Evolutionary conservation across 306 rosid genomes (phyloP).

Genomic region (Rosa multiflora): DNA sequence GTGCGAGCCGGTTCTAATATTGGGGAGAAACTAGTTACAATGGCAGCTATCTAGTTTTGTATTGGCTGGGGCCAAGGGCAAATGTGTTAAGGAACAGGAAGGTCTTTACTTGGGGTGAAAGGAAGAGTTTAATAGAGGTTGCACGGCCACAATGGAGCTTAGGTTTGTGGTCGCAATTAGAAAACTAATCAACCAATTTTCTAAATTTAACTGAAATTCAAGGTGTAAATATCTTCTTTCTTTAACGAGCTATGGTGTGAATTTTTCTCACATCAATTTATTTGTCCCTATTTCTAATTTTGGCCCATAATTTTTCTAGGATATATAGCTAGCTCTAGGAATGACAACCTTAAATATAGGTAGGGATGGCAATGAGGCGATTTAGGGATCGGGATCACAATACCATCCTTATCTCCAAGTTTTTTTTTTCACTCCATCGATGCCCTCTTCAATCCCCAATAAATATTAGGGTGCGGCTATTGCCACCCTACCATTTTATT

Average conservation of each 20-base stretch:
- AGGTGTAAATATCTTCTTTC: neutral
- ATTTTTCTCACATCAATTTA: neutral
- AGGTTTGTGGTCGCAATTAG: neutral
- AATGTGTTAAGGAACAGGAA: neutral
- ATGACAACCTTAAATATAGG: neutral
- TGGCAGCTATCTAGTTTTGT: neutral
- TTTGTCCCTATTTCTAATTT: neutral
- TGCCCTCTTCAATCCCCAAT: no score
- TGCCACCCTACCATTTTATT: no score
- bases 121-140: neutral
- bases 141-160: neutral
- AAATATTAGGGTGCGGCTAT: no score
- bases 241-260: neutral
- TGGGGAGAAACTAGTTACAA: neutral
- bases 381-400: no score
- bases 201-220: constrained; percentile 1
- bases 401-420: no score
- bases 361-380: no score
- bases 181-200: neutral
- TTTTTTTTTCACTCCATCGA: no score
- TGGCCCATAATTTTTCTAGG: neutral
- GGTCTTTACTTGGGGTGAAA: neutral
- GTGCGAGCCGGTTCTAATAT: neutral
- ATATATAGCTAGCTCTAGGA: neutral
- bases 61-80: neutral